These are phyloP conservation scores for Mycena polygramma DNA, from an alignment of 768 basidiomycete species.

Conservation along the genomic window DNA sequence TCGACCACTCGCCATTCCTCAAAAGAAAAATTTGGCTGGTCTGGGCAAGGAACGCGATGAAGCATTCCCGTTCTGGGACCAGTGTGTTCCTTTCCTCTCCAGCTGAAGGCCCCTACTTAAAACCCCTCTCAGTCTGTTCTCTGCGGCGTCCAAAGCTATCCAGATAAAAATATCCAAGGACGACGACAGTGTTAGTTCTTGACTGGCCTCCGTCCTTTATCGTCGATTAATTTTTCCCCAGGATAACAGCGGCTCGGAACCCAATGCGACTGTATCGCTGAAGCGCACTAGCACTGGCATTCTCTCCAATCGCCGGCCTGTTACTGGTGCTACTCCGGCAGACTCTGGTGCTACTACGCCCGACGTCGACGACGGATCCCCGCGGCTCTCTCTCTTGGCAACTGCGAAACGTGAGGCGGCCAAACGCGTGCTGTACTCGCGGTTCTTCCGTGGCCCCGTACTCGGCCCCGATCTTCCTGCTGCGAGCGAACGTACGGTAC, in stretches of 20 bases:
- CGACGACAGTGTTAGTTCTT: slow-evolving; percentile 52
- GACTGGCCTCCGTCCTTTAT: slow-evolving; percentile 1
- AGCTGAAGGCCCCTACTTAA: neutral
- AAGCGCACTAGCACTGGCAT: slow-evolving; percentile 82
- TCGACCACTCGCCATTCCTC: slow-evolving; percentile 81
- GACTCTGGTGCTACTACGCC: slow-evolving; percentile 61
- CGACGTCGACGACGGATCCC: slow-evolving; percentile 41
- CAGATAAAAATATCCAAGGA: slow-evolving; percentile 74
- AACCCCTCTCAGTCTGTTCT: slow-evolving; percentile 71
- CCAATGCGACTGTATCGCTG: slow-evolving; percentile 45
- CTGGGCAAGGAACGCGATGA: slow-evolving; percentile 95
- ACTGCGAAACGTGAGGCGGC: slow-evolving; percentile 86
- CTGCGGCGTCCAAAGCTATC: slow-evolving; percentile 87
- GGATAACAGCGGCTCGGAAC: slow-evolving; percentile 37
- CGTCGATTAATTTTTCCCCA: slow-evolving; percentile 10
- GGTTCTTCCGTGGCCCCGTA: slow-evolving; percentile 85
- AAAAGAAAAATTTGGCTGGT: slow-evolving; percentile 89
- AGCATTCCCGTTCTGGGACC: slow-evolving; percentile 98
- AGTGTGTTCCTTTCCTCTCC: slow-evolving; percentile 66
- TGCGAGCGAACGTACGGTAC: neutral
- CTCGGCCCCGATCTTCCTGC: slow-evolving; percentile 60
- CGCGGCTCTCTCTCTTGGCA: slow-evolving; percentile 66
- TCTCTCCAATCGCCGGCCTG: slow-evolving; percentile 77
- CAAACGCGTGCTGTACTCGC: slow-evolving; percentile 78
- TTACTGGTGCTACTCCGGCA: slow-evolving; percentile 61